These are phyloP conservation scores for Monosporascus ibericus DNA, from an alignment of 2,329 filamentous ascomycete genomes.

Conservation along the genomic window DNA sequence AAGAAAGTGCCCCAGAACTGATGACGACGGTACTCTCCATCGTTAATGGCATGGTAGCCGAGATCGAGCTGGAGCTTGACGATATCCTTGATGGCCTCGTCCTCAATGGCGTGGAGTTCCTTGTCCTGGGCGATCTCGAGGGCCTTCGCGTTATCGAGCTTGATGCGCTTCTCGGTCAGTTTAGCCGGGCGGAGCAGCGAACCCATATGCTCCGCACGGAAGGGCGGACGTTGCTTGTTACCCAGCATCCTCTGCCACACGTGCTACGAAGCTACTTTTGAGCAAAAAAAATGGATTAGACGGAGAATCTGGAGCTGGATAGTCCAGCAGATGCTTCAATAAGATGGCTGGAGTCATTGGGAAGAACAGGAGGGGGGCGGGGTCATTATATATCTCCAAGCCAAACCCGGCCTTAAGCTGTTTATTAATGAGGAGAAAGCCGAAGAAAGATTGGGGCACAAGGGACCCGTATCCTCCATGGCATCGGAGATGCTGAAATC, in stretches of 20 bases:
- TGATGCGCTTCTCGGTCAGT: constrained; percentile 55
- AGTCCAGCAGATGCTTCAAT: no score
- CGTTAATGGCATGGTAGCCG: constrained; percentile 59
- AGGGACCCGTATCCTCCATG: no score
- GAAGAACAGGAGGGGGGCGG: no score
- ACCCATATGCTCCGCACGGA: constrained; percentile 71
- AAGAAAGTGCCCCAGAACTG: constrained; percentile 47
- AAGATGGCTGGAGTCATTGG: no score
- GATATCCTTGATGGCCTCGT: constrained; percentile 58
- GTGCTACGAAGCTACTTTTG: background rate
- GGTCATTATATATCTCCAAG: no score
- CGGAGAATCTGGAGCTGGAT: no score
- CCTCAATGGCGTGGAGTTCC: constrained; percentile 47
- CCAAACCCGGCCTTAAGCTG: no score
- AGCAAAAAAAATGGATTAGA: no score
- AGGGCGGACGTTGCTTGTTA: constrained; percentile 44
- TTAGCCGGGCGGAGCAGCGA: constrained; percentile 63
- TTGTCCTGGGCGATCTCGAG: constrained; percentile 31
- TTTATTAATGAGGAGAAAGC: no score
- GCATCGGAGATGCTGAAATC: no score
- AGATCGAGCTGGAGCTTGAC: constrained; percentile 63
- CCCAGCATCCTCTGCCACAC: constrained; percentile 13
- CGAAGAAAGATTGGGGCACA: no score
- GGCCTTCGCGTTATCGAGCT: constrained; percentile 31
- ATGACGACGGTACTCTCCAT: constrained; percentile 31